Evolutionary conservation across 495 filamentous ascomycete species (phyloP), one percentile per base, ranked within the genome.

Genomic region (Penicillium mononematosum): DNA sequence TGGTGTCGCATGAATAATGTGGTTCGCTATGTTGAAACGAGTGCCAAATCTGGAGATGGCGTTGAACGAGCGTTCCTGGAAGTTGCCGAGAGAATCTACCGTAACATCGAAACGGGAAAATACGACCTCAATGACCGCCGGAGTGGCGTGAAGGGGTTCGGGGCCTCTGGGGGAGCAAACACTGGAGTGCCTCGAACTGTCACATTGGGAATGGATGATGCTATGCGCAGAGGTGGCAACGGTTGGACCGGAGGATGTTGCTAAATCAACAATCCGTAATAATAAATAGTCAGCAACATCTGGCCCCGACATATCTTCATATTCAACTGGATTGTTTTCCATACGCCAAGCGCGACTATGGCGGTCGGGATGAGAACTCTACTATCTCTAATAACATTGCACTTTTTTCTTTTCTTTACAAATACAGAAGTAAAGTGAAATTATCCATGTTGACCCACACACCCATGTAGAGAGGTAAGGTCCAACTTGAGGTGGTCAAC

Each of bases 91-190:
- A 80, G 91, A 61, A 97, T 98, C 59, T 96, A 92, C 75, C 83
- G 90, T 70, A 97, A 96, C 71, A 96, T 98, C 55, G 90, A 96
- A 74, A 85, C 87, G 22, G 94, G 94, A 3, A 89, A 83, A 65
- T 97, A 97, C 72, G 92, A 97, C 72, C 77, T 98, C 60, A 95
- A 96, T 72, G 94, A 97, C 74, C 83, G 92, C 61, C 83, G 93
- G 62, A 90, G 86, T 55, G 94, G 94, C n/a, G 94, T 98, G 38
- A 97, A 96, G 72, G 85, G 86, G 14, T 84, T 83, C 32, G 82
- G 83, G 16, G 82, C 79, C 19, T 80, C 80, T 11, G 82, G 79
- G 4, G 65, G 70, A 46, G 38, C 68, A 61, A 66, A 72, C 44
- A 58, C 69, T 38, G 68, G 74, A 53, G 25, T 70, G 8, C 78